Percentiles rank a stretch among this genome's conserved stretches.
These are phyloP conservation scores for Capsicum baccatum DNA, from an alignment of 257 asterid genomes.

Conservation along the genomic window DNA sequence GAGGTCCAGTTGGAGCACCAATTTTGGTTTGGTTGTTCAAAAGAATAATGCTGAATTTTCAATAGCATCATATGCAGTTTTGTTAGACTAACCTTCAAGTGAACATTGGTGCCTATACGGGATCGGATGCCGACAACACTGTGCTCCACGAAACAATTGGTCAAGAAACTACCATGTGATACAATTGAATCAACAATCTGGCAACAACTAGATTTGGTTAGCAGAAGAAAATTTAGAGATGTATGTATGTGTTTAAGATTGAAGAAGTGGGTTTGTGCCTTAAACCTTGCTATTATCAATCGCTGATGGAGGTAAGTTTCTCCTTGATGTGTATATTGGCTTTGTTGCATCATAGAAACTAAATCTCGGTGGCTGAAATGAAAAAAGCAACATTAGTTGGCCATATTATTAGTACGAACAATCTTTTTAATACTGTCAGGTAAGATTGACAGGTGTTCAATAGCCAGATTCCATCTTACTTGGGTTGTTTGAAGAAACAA, in stretches of 20 bases:
- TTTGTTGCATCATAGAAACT: conserved; percentile 93
- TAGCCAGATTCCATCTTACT: conserved; percentile 15
- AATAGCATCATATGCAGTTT: background rate
- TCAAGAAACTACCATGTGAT: conserved; percentile 94
- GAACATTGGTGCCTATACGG: conserved; percentile 78
- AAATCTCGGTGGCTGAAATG: conserved; percentile 85
- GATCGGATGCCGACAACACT: conserved; percentile 91
- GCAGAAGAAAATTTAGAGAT: background rate
- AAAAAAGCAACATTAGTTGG: conserved; percentile 25
- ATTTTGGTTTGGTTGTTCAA: background rate
- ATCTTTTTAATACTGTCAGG: conserved; percentile 9
- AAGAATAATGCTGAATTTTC: conserved; percentile 16
- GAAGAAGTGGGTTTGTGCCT: background rate
- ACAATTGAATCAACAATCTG: conserved; percentile 93
- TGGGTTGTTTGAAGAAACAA: background rate
- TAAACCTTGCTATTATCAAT: conserved; percentile 86
- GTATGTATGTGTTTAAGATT: background rate
- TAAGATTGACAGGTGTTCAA: conserved; percentile 7
- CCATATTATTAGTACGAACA: background rate
- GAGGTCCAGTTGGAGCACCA: background rate
- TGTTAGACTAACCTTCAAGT: conserved; percentile 59
- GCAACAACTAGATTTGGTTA: conserved; percentile 14
- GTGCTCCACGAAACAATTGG: conserved; percentile 76
- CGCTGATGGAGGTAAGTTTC: conserved; percentile 95
- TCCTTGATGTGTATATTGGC: conserved; percentile 92